Evolutionary conservation across 345 rosid genomes (phyloP), one percentile per base, ranked within the genome.

Genomic region (Euphorbia lathyris): DNA sequence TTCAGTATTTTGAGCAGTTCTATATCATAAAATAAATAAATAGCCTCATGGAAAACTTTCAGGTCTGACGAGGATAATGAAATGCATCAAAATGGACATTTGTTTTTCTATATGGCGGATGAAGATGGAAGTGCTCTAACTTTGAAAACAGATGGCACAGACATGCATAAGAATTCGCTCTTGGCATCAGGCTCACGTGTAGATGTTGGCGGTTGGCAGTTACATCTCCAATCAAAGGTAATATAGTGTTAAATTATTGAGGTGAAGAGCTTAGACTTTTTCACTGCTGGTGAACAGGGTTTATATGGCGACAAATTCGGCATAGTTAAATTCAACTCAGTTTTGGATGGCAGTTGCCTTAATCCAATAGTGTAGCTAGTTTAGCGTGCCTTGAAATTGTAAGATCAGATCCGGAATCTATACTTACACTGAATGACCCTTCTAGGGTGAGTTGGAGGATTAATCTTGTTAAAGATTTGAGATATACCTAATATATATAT

Each of bases 31-130:
- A 23, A 9, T 47, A 26, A 40, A 25, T 67, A 53, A 19, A 20
- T 12, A 17, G 25, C 6, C 19, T 58, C 58, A 57, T 67, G 68
- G 38, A 38, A 36, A 59, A 68, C 34, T 71, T 29, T 64, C 79
- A 83, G 84, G 64, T 74, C 85, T 38, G 77, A 72, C 65, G 25
- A 63, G 83, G 72, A 74, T 66, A 84, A 85, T 9, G 86, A 89
- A 58, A 78, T 79, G 71, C 72, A 72, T 88, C 83, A 75, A 79
- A 82, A 40, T 25, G 86, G 52, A 26, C 87, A 92, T 77, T 84
- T 92, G 58, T 92, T 87, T 79, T 92, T 95, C 84, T 95, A 95
- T 78, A 23, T 95, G 82, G 91, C 89, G 45, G 90, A 92, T 80
- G 99, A 95, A 82, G 87, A 79, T 67, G 91, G 86, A 48, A 83